These are phyloP conservation scores for Penicillium sp. DNA, from an alignment of 2,329 filamentous ascomycete genomes.

Conservation along the genomic window DNA sequence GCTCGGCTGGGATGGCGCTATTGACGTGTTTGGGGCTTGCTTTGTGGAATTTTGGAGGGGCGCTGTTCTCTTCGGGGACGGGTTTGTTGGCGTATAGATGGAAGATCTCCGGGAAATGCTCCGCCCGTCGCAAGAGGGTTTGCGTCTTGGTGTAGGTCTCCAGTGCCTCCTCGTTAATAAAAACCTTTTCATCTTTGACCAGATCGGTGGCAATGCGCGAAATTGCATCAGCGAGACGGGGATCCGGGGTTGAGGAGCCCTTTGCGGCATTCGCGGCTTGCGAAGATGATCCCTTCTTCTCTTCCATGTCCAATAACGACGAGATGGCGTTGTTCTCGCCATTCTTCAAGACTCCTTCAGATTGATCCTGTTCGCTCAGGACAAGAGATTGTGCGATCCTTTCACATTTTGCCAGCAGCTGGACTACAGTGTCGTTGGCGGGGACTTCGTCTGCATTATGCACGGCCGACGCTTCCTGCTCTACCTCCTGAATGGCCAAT, in stretches of 20 bases:
- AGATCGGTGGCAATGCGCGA: slow-evolving; percentile 68
- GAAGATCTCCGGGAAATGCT: slow-evolving; percentile 79
- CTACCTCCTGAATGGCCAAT: slow-evolving; percentile 36
- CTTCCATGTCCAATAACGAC: slow-evolving; percentile 46
- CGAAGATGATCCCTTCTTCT: slow-evolving; percentile 34
- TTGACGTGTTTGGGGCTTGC: slow-evolving; percentile 71
- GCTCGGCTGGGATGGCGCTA: slow-evolving; percentile 71
- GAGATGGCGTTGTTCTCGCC: slow-evolving; percentile 44
- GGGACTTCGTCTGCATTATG: slow-evolving; percentile 36
- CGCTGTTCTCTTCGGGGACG: slow-evolving; percentile 64
- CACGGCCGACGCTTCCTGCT: slow-evolving; percentile 33
- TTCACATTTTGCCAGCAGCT: slow-evolving; percentile 41
- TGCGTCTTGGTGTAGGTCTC: slow-evolving; percentile 77
- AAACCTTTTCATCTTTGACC: slow-evolving; percentile 73
- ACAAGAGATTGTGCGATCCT: slow-evolving; percentile 37
- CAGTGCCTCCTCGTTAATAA: slow-evolving; percentile 76
- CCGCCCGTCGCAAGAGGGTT: slow-evolving; percentile 70
- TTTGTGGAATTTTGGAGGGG: slow-evolving; percentile 62
- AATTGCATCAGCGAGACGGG: slow-evolving; percentile 49
- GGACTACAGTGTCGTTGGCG: slow-evolving; percentile 38
- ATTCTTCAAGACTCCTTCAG: slow-evolving; percentile 18
- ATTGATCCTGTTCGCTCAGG: slow-evolving; percentile 28
- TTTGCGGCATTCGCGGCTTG: slow-evolving; percentile 21
- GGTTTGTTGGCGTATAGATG: slow-evolving; percentile 84
- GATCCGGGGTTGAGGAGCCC: slow-evolving; percentile 35